phyloP scores from a whole-genome alignment of 2,329 filamentous ascomycete species.

The Penicillium frequentans region DNA sequence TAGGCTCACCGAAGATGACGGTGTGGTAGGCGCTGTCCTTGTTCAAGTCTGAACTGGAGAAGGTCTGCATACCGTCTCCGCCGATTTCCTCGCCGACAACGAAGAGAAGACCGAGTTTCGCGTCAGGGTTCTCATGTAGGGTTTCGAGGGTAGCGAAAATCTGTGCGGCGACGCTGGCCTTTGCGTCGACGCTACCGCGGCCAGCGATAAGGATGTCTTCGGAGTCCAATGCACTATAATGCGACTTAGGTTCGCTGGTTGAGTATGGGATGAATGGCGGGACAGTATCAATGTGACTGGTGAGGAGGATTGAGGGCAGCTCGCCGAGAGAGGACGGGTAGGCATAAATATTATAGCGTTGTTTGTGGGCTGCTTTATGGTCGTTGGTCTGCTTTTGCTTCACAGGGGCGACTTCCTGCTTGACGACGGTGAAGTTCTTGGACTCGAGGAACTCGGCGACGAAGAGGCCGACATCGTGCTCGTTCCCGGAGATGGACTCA shows the following conservation, averaged over 20 bases:
- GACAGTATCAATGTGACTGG: conserved; percentile 78
- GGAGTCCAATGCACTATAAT: conserved; percentile 6
- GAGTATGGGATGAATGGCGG: conserved; percentile 51
- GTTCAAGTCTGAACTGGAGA: conserved; percentile 50
- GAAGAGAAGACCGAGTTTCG: conserved; percentile 55
- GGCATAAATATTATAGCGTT: conserved; percentile 75
- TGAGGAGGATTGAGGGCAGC: conserved; percentile 41
- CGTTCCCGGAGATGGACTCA: conserved; percentile 69
- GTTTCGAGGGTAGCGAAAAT: conserved; percentile 48
- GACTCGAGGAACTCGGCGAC: conserved; percentile 65
- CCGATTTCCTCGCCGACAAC: conserved; percentile 79
- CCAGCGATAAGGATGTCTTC: conserved; percentile 42
- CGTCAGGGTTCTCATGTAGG: conserved; percentile 37
- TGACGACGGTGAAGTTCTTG: conserved; percentile 63
- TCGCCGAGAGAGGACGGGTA: conserved; percentile 38
- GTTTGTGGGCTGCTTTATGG: conserved; percentile 2
- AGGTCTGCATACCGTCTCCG: conserved; percentile 75
- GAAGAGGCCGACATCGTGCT: conserved; percentile 67
- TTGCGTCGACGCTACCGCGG: conserved; percentile 49
- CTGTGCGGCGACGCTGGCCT: conserved; percentile 47
- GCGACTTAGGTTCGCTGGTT: conserved; percentile 46
- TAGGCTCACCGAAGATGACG: conserved; percentile 91
- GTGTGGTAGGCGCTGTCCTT: conserved; percentile 57
- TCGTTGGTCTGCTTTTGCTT: conserved; percentile 10
- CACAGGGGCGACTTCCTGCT: conserved; percentile 44